Evolutionary conservation across 2,329 filamentous ascomycete genomes (phyloP).

Genomic region (Phialophora macrospora): DNA sequence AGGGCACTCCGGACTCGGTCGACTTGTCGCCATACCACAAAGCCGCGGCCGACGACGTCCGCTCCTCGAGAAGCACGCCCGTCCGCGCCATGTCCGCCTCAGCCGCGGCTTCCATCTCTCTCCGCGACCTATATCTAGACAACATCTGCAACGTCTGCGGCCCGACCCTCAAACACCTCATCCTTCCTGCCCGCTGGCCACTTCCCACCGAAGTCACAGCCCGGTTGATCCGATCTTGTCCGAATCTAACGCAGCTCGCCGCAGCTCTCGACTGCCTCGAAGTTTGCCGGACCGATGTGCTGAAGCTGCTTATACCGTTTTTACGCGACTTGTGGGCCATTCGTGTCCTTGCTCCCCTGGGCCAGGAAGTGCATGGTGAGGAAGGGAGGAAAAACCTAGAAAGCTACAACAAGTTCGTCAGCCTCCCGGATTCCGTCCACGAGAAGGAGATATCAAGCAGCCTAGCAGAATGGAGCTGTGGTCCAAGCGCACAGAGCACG

Average conservation of each 20-base stretch:
- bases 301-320: constrained; percentile 38
- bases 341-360: constrained; percentile 47
- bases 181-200: constrained; percentile 62
- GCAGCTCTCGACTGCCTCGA: constrained; percentile 51
- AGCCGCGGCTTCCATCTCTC: constrained; percentile 18
- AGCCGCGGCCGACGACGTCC: constrained; percentile 31
- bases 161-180: constrained; percentile 58
- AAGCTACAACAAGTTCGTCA: constrained; percentile 15
- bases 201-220: constrained; percentile 56
- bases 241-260: constrained; percentile 64
- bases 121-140: constrained; percentile 56
- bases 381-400: constrained; percentile 30
- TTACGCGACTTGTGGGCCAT: constrained; percentile 43
- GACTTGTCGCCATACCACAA: constrained; percentile 38
- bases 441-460: constrained; percentile 21
- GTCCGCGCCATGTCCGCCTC: constrained; percentile 41
- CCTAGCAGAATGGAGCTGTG: background rate
- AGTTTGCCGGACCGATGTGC: constrained; percentile 23
- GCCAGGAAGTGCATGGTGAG: background rate
- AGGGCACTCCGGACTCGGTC: constrained; percentile 18
- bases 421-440: constrained; percentile 25
- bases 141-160: constrained; percentile 59
- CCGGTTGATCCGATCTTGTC: constrained; percentile 59
- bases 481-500: background rate
- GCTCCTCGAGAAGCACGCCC: constrained; percentile 33